These are phyloP conservation scores for Penicillium corylophilum DNA, from an alignment of 2,329 filamentous ascomycete species.

Conservation along the genomic window DNA sequence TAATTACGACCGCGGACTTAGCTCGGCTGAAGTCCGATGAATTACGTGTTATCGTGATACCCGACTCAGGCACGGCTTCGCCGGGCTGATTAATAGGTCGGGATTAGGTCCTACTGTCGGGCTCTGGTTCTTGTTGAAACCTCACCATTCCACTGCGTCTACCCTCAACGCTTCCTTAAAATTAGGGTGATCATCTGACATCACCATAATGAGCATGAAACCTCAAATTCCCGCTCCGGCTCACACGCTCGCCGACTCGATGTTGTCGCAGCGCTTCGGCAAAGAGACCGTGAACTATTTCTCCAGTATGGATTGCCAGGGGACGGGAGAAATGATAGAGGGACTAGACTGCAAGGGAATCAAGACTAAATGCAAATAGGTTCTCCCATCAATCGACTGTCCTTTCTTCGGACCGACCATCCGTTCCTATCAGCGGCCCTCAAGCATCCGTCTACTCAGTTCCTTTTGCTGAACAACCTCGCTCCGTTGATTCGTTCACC, in stretches of 20 bases:
- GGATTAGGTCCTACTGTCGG: not conserved
- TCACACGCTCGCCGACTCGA: slow-evolving; percentile 59
- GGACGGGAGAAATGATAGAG: not conserved
- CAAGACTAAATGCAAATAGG: slow-evolving; percentile 29
- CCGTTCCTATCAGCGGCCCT: slow-evolving; percentile 50
- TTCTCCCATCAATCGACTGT: slow-evolving; percentile 51
- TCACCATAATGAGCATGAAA: slow-evolving; percentile 27
- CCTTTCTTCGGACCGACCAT: slow-evolving; percentile 50
- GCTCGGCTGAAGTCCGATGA: slow-evolving; percentile 16
- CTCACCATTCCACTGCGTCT: not conserved
- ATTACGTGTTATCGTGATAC: slow-evolving; percentile 7
- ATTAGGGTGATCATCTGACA: not conserved
- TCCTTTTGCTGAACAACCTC: slow-evolving; percentile 77
- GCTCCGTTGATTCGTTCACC: slow-evolving; percentile 67
- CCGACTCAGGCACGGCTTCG: not conserved
- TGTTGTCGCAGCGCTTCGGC: slow-evolving; percentile 50
- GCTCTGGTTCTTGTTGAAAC: not conserved
- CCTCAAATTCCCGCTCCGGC: slow-evolving; percentile 56
- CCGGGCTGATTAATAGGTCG: slow-evolving; percentile 20
- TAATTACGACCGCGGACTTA: not conserved
- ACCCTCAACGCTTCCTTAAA: not conserved
- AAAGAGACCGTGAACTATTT: slow-evolving; percentile 54
- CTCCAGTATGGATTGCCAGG: slow-evolving; percentile 40
- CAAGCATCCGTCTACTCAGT: slow-evolving; percentile 52
- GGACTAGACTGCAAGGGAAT: not conserved